Base-by-base conservation (phyloP, 495 filamentous ascomycete species). In the Neurospora sp. region DNA sequence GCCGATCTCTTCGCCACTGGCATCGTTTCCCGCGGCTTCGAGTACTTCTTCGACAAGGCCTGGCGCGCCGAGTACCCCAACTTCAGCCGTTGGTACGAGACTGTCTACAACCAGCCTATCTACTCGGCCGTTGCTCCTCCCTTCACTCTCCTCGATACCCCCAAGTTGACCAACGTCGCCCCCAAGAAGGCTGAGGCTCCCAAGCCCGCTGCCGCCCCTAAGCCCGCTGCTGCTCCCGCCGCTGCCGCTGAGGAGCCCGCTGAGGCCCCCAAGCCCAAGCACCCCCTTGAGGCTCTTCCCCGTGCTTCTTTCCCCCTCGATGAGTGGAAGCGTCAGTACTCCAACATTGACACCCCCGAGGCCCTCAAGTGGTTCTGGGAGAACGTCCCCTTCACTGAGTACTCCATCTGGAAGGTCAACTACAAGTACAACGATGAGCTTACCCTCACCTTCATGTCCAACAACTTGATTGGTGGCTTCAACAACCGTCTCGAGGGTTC, bases 391-490 rank as follows among this genome's bases (percentile, higher is more conserved):
- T 87, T 94, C 79, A 91, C 93, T 71, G 96, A 98, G 84, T 98
- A 96, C 88, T 96, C 94, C 44, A 83, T 99, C 77, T 99, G 93
- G 93, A 89, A 86, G 80, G 86, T 92, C 73, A 90, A 92, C 82
- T 99, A 97, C 89, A 97, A 97, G 88, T 98, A 98, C 88, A 95
- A 97, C 84, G 90, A 97, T 70, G 96, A 99, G 89, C 89, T 99
- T 77, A 97, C 94, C 78, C 86, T 94, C 80, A 92, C 92, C 80
- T 99, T 99, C 91, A 99, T 99, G 96, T 91, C 93, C 74, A 92
- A 90, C 86, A 99, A 99, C 88, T 85, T 98, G 81, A 95, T 99
- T 80, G 92, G 92, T 85, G 96, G 96, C 80, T 97, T 98, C 89
- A 97, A 98, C 86, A 89, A 89, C 81, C 96, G 96, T 86, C 93